Evolutionary conservation across 1,139 yeast genomes (phyloP), one percentile per base, ranked within the genome.

Genomic region (Yamadazyma atlantica): DNA sequence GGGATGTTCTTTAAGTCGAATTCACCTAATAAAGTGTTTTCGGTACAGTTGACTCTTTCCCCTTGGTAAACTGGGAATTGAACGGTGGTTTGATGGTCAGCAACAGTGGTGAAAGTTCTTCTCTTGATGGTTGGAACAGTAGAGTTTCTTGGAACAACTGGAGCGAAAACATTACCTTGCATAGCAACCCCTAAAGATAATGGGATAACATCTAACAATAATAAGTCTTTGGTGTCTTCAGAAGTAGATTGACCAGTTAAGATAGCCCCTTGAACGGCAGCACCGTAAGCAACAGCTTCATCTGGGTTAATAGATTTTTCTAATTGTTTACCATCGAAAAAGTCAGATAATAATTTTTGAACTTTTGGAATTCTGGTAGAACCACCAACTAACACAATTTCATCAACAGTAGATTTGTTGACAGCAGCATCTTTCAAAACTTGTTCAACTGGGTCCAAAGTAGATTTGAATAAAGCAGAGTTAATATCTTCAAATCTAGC

Each of bases 301-400:
- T 87, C 97, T 61, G 97, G 97, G 94, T 89, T 89, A 72, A 89
- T 90, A 55, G 96, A 85, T 75, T 82, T 84, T 78, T 85, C 87
- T 64, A 85, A 85, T 77, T 85, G 88, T 82, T 90, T 90, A 73
- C 97, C 97, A 69, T 89, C 90, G 73, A 90, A 90, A 90, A 82
- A 90, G 76, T 90, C 97, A 54, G 96, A 87, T 57, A 90, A 87
- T 64, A 90, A 82, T 75, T 90, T 88, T 79, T 90, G 97, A 66
- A 90, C 87, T 82, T 88, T 88, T 78, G 97, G 97, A 78, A 90
- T 90, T 85, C 97, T 89, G 70, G 97, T 90, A 54, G 97, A 90
- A 80, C 97, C 97, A 83, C 97, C 97, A 58, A 90, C 97, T 55
- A 90, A 80, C 65, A 90, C 97, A 69, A 90, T 88, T 76, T 90